Conservation (phyloP, 176 grass and related monocot species). For the Avena sativa region DNA sequence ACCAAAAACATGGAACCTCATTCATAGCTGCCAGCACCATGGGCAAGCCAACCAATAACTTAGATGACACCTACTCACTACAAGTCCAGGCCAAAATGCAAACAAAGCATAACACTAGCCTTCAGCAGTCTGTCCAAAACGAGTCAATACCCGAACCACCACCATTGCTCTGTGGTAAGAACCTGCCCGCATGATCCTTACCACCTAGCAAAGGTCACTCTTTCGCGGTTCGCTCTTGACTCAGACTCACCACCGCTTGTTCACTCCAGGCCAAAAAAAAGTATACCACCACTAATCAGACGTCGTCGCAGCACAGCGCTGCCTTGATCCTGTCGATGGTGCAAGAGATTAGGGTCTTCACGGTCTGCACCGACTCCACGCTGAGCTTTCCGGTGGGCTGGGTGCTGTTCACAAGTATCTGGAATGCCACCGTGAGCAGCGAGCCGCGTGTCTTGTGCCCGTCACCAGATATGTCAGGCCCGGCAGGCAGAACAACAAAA, state of each 20-base stretch:
- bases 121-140: slow-evolving; percentile 40
- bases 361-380: slow-evolving; percentile 75
- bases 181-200: slow-evolving; percentile 49
- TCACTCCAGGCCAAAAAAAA: slow-evolving; percentile 26
- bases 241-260: slow-evolving; percentile 40
- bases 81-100: slow-evolving; percentile 27
- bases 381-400: slow-evolving; percentile 86
- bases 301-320: slow-evolving; percentile 58
- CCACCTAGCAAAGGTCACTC: slow-evolving; percentile 78
- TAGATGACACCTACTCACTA: slow-evolving; percentile 31
- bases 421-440: slow-evolving; percentile 92
- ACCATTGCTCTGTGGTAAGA: slow-evolving; percentile 85
- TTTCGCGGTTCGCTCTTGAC: slow-evolving; percentile 98
- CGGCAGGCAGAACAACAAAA: slow-evolving; percentile 72
- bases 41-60: slow-evolving; percentile 47
- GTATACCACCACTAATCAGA: slow-evolving; percentile 4
- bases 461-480: background rate
- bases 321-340: slow-evolving; percentile 87
- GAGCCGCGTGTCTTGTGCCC: slow-evolving; percentile 55
- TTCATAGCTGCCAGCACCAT: slow-evolving; percentile 3
- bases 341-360: slow-evolving; percentile 78
- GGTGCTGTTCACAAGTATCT: slow-evolving; percentile 93
- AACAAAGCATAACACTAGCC: slow-evolving; percentile 15
- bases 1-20: slow-evolving; percentile 6
- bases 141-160: slow-evolving; percentile 99